Evolutionary conservation across 2,329 filamentous ascomycete genomes (phyloP).

Genomic region (Pseudogymnoascus sp.): DNA sequence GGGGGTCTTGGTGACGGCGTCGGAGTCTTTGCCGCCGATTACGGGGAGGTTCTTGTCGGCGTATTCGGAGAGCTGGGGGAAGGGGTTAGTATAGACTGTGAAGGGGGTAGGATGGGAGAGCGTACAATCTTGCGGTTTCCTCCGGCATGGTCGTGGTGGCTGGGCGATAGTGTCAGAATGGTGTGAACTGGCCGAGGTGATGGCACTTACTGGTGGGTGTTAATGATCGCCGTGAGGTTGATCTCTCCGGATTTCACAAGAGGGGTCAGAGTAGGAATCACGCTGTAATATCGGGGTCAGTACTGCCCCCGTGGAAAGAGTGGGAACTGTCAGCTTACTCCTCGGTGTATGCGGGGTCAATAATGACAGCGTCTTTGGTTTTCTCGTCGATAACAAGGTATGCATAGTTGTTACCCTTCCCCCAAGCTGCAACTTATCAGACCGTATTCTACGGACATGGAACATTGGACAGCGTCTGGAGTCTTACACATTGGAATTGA

Average conservation of each 20-base stretch:
- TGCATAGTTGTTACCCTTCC: slow-evolving; percentile 73
- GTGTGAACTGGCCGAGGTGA: background rate
- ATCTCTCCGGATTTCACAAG: slow-evolving; percentile 64
- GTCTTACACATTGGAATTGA: slow-evolving; percentile 80
- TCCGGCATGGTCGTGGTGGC: slow-evolving; percentile 90
- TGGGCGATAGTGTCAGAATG: slow-evolving; percentile 30
- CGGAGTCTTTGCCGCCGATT: slow-evolving; percentile 82
- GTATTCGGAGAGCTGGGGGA: slow-evolving; percentile 23
- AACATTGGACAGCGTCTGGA: background rate
- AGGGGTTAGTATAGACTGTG: background rate
- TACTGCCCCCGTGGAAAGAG: background rate
- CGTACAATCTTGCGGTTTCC: slow-evolving; percentile 76
- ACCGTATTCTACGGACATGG: slow-evolving; percentile 12
- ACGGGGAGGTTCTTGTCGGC: slow-evolving; percentile 45
- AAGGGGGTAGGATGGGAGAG: slow-evolving; percentile 4
- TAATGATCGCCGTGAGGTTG: slow-evolving; percentile 82
- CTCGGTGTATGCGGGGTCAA: slow-evolving; percentile 71
- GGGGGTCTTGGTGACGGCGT: slow-evolving; percentile 70
- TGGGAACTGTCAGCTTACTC: slow-evolving; percentile 47
- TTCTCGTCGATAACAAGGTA: slow-evolving; percentile 74
- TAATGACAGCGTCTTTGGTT: slow-evolving; percentile 67
- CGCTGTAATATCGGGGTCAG: slow-evolving; percentile 33
- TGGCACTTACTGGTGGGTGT: slow-evolving; percentile 81
- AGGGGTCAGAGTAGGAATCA: slow-evolving; percentile 60
- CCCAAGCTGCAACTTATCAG: slow-evolving; percentile 51